These are phyloP conservation scores for Salvia sclarea DNA, from an alignment of 305 asterid species.

Conservation along the genomic window DNA sequence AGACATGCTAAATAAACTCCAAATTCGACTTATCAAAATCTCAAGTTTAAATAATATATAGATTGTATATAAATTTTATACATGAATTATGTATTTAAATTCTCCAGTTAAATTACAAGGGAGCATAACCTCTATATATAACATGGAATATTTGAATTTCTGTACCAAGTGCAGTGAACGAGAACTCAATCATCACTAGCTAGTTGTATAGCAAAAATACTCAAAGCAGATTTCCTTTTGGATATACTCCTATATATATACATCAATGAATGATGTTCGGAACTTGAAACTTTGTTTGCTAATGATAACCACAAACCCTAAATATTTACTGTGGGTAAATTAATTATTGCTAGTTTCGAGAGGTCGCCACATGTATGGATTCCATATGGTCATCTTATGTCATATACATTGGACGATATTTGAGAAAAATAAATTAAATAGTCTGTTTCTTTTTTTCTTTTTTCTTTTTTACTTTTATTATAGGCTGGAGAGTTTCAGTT, in stretches of 20 bases:
- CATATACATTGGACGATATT: not conserved
- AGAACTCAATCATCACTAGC: constrained; percentile 8
- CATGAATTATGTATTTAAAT: not conserved
- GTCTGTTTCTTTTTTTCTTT: too few species aligned
- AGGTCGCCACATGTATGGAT: constrained; percentile 19
- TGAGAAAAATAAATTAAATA: too few species aligned
- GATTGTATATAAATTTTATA: not conserved
- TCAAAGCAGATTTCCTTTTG: not conserved
- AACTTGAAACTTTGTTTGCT: constrained; percentile 30
- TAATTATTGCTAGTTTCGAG: constrained; percentile 27
- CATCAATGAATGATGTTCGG: constrained; percentile 3
- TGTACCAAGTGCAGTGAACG: not conserved
- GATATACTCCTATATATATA: not conserved
- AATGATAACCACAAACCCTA: not conserved
- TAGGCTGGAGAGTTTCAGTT: not conserved
- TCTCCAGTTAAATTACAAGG: not conserved
- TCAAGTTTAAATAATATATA: too few species aligned
- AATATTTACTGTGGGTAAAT: not conserved
- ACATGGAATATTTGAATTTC: not conserved
- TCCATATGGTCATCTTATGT: not conserved
- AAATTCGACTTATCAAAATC: not conserved
- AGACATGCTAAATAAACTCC: not conserved
- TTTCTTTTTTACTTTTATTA: not conserved
- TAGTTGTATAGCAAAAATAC: not conserved
- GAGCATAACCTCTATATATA: not conserved